These are phyloP conservation scores for Metschnikowia colocasiae DNA, from an alignment of 805 yeast genomes.

Conservation along the genomic window DNA sequence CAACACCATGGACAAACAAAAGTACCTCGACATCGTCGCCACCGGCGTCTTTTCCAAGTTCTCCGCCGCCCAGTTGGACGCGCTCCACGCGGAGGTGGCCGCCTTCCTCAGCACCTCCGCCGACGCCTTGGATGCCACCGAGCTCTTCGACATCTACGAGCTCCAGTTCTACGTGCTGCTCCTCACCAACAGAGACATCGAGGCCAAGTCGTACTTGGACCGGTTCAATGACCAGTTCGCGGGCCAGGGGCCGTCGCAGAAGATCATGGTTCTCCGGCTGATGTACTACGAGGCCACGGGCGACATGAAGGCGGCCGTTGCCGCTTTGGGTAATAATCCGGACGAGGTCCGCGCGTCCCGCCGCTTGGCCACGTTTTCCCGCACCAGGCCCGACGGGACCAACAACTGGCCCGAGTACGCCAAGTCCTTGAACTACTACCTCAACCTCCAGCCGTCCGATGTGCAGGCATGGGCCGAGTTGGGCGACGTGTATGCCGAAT, in stretches of 20 bases:
- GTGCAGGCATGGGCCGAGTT: slow-evolving; percentile 75
- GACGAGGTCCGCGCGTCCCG: slow-evolving; percentile 38
- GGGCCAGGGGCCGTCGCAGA: slow-evolving; percentile 46
- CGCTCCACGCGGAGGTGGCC: slow-evolving; percentile 40
- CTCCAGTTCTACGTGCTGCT: slow-evolving; percentile 67
- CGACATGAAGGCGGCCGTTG: slow-evolving; percentile 27
- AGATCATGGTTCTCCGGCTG: slow-evolving; percentile 53
- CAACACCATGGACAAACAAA: slow-evolving; percentile 7
- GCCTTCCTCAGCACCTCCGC: slow-evolving; percentile 27
- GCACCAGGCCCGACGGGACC: slow-evolving; percentile 19
- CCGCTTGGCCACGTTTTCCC: slow-evolving; percentile 34
- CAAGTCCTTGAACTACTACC: slow-evolving; percentile 47
- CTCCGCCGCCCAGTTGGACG: slow-evolving; percentile 41
- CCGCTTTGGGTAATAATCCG: slow-evolving; percentile 25
- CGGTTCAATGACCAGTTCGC: slow-evolving; percentile 65
- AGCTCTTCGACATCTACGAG: slow-evolving; percentile 57
- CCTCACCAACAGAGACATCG: slow-evolving; percentile 58
- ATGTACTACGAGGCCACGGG: slow-evolving; percentile 55
- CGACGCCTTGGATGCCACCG: slow-evolving; percentile 42
- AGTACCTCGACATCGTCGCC: slow-evolving; percentile 12
- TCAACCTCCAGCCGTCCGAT: slow-evolving; percentile 72
- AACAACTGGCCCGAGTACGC: slow-evolving; percentile 41
- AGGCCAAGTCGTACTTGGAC: slow-evolving; percentile 66
- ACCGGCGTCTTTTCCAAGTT: slow-evolving; percentile 49
- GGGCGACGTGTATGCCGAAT: slow-evolving; percentile 54